phyloP scores from a whole-genome alignment of 345 rosid genomes.

The Litchi chinensis region DNA sequence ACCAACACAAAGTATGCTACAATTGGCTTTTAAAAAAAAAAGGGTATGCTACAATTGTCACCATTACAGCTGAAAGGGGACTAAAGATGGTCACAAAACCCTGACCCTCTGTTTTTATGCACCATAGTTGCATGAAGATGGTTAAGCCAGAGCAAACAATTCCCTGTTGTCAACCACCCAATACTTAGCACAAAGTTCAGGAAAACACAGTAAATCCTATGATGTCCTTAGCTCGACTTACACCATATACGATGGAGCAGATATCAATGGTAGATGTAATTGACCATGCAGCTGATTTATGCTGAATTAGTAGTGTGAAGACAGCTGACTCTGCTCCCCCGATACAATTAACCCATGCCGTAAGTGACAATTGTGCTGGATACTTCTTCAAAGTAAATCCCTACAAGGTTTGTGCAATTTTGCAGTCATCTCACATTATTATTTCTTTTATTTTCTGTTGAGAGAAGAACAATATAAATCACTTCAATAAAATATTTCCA shows the following conservation, averaged over 20 bases:
- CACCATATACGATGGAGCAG: constrained; percentile 7
- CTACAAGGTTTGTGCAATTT: constrained; percentile 15
- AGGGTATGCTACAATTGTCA: constrained; percentile 27
- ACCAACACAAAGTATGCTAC: constrained; percentile 33
- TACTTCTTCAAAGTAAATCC: constrained; percentile 31
- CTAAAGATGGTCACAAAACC: constrained; percentile 36
- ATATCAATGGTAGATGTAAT: neutral
- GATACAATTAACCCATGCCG: constrained; percentile 30
- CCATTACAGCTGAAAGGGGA: constrained; percentile 30
- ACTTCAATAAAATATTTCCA: too few species aligned
- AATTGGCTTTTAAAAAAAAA: too few species aligned
- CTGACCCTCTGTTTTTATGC: constrained; percentile 31
- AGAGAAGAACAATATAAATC: too few species aligned
- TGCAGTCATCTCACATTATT: neutral
- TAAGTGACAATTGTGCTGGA: constrained; percentile 35
- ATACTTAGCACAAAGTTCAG: neutral
- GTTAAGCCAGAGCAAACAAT: constrained; percentile 10
- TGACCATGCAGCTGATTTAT: constrained; percentile 12
- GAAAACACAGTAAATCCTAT: neutral
- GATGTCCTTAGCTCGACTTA: neutral
- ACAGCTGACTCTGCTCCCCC: constrained; percentile 36
- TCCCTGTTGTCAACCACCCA: neutral
- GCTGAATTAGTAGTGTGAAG: constrained; percentile 24
- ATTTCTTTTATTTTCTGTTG: neutral
- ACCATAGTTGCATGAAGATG: constrained; percentile 30